Base-by-base conservation (phyloP, 768 basidiomycete genomes). In the Termitomyces heimii region DNA sequence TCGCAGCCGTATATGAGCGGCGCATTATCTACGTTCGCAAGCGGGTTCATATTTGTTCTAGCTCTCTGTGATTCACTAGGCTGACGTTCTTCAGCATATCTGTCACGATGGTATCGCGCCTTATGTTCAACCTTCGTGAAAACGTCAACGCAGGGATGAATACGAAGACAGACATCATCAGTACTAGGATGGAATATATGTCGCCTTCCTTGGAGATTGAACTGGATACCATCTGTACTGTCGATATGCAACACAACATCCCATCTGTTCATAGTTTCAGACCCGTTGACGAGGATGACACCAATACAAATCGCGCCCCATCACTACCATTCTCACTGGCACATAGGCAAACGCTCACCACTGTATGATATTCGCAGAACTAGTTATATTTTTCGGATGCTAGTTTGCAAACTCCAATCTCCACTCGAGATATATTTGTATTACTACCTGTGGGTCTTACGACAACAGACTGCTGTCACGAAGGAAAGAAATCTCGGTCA, bases 61-160 rank as follows among this genome's bases (percentile, higher is more conserved):
- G 22, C 42, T 43, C 20, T 22, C 8, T 43, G 14, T 6, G 1
- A 24, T 14, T 42, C 22, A 14, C 5, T 22, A 22, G 2, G 22
- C 12, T 43, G 13, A 43, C 8, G 16, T 5, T 28, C 22, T 24
- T 43, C 42, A 43, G 42, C 22, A 24, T 22, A 24, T 43, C 42
- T 12, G 42, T 43, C 20, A 24, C 42, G 42, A 43, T 43, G 42
- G 22, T 43, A 43, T 43, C 42, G 22, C 42, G 42, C 42, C 42
- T 84, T 0, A 80, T 82, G 74, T 75, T 83, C 35, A 82, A 84
- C 63, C 71, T 83, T 10, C 77, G 81, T 62, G 66, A 73, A 66
- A 73, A 66, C 29, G 75, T 75, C 8, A 63, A 68, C 32, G 48
- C 60, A 14, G 74, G 76, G 2, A 70, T 76, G 10, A 68, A 65